Percentiles rank a stretch among this genome's conserved stretches.
phyloP scores from a whole-genome alignment of 2,329 filamentous ascomycete genomes.

The Sclerotinia sclerotiorum region DNA sequence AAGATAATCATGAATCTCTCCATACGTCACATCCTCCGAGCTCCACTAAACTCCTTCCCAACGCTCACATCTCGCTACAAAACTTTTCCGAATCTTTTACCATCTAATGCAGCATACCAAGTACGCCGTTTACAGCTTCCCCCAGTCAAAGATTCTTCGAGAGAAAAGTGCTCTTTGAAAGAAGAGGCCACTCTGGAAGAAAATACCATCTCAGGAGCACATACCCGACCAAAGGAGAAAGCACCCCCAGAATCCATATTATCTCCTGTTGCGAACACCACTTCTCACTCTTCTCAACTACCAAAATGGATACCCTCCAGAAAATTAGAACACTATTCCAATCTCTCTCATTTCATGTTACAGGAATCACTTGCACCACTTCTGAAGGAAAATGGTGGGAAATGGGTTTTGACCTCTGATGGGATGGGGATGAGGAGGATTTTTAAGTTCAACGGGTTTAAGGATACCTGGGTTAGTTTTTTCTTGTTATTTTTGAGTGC shows the following conservation, averaged over 20 bases:
- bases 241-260: background rate
- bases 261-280: background rate
- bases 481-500: constrained; percentile 4
- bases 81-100: background rate
- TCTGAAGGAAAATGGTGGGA: constrained; percentile 33
- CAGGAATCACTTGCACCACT: constrained; percentile 7
- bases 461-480: constrained; percentile 60
- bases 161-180: background rate
- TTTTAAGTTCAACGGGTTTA: constrained; percentile 65
- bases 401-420: constrained; percentile 52
- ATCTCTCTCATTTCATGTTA: background rate
- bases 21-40: background rate
- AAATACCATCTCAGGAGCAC: background rate
- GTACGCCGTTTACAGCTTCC: background rate
- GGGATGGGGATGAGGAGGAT: constrained; percentile 58
- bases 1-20: background rate
- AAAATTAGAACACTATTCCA: background rate
- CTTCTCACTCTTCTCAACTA: background rate
- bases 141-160: background rate
- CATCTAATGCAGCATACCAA: background rate
- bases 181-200: background rate
- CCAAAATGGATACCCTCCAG: background rate
- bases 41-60: accelerated
- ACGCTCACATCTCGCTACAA: background rate
- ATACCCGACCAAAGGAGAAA: background rate